Evolutionary conservation across 306 rosid genomes (phyloP), one percentile per base, ranked within the genome.

Genomic region (Echinosophora koreensis): DNA sequence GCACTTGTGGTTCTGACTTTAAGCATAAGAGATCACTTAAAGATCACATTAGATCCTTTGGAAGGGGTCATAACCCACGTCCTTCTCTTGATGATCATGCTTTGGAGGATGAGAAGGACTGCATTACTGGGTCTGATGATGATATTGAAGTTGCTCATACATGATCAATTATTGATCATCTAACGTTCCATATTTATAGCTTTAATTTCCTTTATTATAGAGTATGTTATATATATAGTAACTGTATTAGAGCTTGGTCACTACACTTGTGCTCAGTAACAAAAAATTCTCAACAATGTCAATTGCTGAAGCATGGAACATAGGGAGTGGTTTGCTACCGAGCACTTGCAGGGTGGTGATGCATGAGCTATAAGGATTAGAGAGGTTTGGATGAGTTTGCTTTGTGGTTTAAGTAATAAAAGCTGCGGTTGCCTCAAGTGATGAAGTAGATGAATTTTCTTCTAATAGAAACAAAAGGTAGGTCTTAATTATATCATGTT

Each of bases 401-500:
- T 56, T 77, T 66, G 60, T 78, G n/a, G 34, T 57, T 77, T 42
- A 54, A 35, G 18, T 35, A 89, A 92, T 87, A 86, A 87, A 80
- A 71, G 22, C 1, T 22, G 1, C 10, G 66, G 84, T 85, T 84
- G 35, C 89, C 83, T 71, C 60, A 72, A 70, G 97, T 81, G 90
- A 88, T 89, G 98, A 95, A 92, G 96, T 83, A 80, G 89, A 83
- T 84, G 92, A 95, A 90, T 95, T 95, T 94, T 89, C 92, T 92
- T 89, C 78, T 58, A 83, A 56, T 71, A 47, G 69, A 61, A 66
- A 63, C 32, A 74, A 78, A 77, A 73, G 15, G 54, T 17, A 61
- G 78, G 74, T 77, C 28, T 65, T 35, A n/a, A n/a, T n/a, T n/a
- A 34, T 47, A 15, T 59, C 60, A 68, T 67, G 76, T 51, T 65